Percentiles rank a stretch among this genome's conserved stretches.
Conservation (phyloP, 2,329 filamentous ascomycete genomes). For the Lecanicillium sp. region DNA sequence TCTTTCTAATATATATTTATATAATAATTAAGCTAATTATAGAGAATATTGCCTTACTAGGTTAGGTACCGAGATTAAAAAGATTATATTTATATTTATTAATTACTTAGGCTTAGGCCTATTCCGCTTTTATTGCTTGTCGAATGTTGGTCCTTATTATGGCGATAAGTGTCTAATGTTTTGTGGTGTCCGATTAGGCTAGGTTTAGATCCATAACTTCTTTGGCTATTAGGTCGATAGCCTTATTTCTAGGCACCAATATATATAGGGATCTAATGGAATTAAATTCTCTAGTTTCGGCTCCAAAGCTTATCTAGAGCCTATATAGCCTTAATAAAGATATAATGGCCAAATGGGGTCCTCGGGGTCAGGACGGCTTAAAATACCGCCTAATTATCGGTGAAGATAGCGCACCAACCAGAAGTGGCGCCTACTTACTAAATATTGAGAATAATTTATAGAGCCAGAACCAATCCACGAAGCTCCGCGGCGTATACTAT, state of each 20-base stretch:
- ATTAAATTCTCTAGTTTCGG: not conserved
- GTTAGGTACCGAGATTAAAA: constrained; percentile 13
- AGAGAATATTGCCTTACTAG: constrained; percentile 13
- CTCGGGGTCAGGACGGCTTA: constrained; percentile 6
- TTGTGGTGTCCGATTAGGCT: not conserved
- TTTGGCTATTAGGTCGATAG: constrained; percentile 19
- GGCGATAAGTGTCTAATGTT: constrained; percentile 12
- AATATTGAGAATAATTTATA: constrained; percentile 1
- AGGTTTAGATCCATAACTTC: constrained; percentile 33
- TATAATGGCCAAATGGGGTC: constrained; percentile 8
- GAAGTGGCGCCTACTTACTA: not conserved
- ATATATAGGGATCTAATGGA: constrained; percentile 6
- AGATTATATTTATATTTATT: constrained; percentile 13
- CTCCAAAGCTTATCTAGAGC: not conserved
- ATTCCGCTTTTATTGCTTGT: constrained; percentile 13
- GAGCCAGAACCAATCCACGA: constrained; percentile 12
- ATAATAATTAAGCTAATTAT: too few relatives aligned
- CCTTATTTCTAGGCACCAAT: constrained; percentile 9
- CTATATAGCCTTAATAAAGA: constrained; percentile 5
- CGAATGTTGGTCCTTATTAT: constrained; percentile 17
- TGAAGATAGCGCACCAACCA: constrained; percentile 6
- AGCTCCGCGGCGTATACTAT: constrained; percentile 12
- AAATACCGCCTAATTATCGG: constrained; percentile 13
- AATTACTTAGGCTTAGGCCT: constrained; percentile 8
- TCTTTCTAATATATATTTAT: constrained; percentile 24